These are phyloP conservation scores for Gelatoporia subvermispora DNA, from an alignment of 768 basidiomycete species.

Conservation along the genomic window DNA sequence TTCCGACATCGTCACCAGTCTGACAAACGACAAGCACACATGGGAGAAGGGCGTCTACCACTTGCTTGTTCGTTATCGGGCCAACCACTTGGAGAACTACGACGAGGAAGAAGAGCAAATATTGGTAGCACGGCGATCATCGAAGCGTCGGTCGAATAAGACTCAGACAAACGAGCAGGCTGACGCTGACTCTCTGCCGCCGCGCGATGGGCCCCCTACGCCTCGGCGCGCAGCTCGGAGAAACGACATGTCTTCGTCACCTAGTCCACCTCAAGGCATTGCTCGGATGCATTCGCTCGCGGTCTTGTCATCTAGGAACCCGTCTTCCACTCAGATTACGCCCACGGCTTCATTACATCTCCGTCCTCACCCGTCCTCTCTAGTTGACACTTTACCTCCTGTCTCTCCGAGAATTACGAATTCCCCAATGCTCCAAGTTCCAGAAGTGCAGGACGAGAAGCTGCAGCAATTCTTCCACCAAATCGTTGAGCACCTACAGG, in stretches of 20 bases:
- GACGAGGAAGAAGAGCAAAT: conserved; percentile 62
- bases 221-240: conserved; percentile 48
- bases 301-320: neutral
- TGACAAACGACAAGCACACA: conserved; percentile 64
- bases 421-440: conserved; percentile 33
- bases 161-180: conserved; percentile 24
- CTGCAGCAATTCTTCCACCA: conserved; percentile 85
- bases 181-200: conserved; percentile 33
- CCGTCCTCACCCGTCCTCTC: conserved; percentile 7
- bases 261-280: conserved; percentile 11
- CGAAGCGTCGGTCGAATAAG: conserved; percentile 30
- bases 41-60: conserved; percentile 98
- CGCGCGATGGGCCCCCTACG: conserved; percentile 56
- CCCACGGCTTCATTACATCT: conserved; percentile 1
- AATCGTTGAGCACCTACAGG: conserved; percentile 74
- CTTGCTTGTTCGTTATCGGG: conserved; percentile 80
- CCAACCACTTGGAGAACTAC: conserved; percentile 66
- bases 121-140: conserved; percentile 29
- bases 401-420: neutral
- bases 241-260: conserved; percentile 11
- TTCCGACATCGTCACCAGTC: conserved; percentile 61
- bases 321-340: neutral
- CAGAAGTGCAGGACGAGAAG: conserved; percentile 66
- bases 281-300: conserved; percentile 14
- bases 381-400: neutral